A percentile compares a stretch with the other conserved stretches of the same genome.
Conservation (phyloP, 345 rosid genomes). For the Corymbia maculata region DNA sequence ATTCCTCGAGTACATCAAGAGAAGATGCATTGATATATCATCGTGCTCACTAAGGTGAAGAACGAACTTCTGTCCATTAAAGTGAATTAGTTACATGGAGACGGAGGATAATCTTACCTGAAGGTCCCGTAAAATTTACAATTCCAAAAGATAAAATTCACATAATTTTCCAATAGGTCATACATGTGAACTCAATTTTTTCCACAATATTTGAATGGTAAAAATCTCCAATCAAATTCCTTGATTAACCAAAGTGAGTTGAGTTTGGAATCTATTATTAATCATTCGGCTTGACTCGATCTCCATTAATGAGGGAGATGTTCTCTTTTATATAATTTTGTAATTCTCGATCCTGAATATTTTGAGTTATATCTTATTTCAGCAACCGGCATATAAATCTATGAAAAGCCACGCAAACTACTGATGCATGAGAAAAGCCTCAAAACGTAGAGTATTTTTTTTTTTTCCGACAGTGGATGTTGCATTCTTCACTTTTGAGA, state of each 20-base stretch:
- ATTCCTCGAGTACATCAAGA: not conserved
- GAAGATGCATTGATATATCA: not conserved
- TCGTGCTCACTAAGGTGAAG: not conserved
- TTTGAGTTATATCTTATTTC: not conserved
- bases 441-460: no score
- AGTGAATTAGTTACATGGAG: not conserved
- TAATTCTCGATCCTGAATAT: not conserved
- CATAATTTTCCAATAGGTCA: no score
- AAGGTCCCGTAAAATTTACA: not conserved
- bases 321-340: not conserved
- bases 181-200: not conserved
- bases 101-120: no score
- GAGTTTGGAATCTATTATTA: not conserved
- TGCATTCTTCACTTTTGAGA: no score
- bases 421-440: not conserved
- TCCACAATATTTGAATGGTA: no score
- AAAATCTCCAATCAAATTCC: not conserved
- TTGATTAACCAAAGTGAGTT: not conserved
- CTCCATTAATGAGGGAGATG: not conserved
- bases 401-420: not conserved
- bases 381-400: rapidly evolving
- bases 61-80: not conserved
- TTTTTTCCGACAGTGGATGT: no score
- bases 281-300: rapidly evolving
- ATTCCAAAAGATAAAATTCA: not conserved